Conservation (phyloP, 805 yeast species). For the Ascoidea rubescens region DNA sequence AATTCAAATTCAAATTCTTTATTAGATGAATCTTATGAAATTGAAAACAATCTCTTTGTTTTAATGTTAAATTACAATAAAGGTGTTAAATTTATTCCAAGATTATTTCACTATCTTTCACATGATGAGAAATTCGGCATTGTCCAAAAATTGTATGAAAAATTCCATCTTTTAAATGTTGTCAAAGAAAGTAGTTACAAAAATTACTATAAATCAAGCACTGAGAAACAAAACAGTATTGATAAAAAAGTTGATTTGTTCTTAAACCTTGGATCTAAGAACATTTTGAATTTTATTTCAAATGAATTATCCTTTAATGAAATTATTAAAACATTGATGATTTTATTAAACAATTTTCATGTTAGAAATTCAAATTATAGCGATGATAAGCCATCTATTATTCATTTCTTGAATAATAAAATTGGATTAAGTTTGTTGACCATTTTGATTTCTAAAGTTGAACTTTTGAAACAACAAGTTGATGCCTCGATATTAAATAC, state of each 20-base stretch:
- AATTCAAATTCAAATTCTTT: constrained; percentile 6
- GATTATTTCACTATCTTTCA: constrained; percentile 71
- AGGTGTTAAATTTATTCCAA: constrained; percentile 78
- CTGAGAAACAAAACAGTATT: constrained; percentile 23
- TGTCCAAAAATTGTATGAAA: constrained; percentile 65
- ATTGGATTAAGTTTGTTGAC: constrained; percentile 81
- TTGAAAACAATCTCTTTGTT: constrained; percentile 65
- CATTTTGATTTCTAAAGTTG: constrained; percentile 84
- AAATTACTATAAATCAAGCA: constrained; percentile 42
- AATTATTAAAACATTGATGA: constrained; percentile 61
- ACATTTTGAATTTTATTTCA: constrained; percentile 69
- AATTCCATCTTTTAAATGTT: constrained; percentile 67
- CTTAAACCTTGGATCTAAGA: constrained; percentile 70
- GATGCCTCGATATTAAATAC: constrained; percentile 7
- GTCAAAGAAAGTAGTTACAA: constrained; percentile 69
- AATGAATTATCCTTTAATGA: constrained; percentile 64
- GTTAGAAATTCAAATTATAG: constrained; percentile 27
- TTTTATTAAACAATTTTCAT: constrained; percentile 56
- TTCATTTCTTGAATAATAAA: constrained; percentile 52
- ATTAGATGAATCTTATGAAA: constrained; percentile 24
- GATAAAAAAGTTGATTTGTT: constrained; percentile 59
- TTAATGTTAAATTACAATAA: constrained; percentile 75
- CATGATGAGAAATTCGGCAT: constrained; percentile 67
- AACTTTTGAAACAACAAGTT: constrained; percentile 60
- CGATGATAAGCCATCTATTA: constrained; percentile 11